phyloP scores from a whole-genome alignment of 2,329 filamentous ascomycete species.

The Clarireedia hainanense region DNA sequence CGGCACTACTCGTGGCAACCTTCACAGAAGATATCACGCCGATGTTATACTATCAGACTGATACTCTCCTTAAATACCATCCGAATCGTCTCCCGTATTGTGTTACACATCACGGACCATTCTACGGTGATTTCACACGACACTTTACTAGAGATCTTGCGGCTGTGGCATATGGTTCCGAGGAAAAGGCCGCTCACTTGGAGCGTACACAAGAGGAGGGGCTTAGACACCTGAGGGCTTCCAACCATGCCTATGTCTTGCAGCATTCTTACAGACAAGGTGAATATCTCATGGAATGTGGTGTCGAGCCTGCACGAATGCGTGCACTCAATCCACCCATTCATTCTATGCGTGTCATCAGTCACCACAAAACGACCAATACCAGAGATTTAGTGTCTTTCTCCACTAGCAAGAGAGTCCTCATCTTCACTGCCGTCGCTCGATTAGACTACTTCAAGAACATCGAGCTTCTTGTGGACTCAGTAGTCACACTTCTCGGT shows the following conservation, averaged over 20 bases:
- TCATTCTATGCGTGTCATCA: constrained; percentile 3
- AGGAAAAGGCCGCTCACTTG: constrained; percentile 12
- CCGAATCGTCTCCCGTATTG: constrained; percentile 11
- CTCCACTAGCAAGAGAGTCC: constrained; percentile 3
- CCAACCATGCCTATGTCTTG: constrained; percentile 10
- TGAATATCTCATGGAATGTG: constrained; percentile 12
- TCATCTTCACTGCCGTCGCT: constrained; percentile 15
- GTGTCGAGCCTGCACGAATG: constrained; percentile 9
- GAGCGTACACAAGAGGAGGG: constrained; percentile 10
- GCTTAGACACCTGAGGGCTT: constrained; percentile 7
- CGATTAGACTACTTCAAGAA: constrained; percentile 15
- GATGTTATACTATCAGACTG: constrained; percentile 14
- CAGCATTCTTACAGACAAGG: constrained; percentile 13
- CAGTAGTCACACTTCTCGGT: constrained; percentile 8
- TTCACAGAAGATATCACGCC: background rate
- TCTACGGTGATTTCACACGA: constrained; percentile 11
- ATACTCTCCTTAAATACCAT: constrained; percentile 12
- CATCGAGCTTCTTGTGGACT: constrained; percentile 11
- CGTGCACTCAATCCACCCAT: constrained; percentile 12
- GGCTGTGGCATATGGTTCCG: constrained; percentile 13
- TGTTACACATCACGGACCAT: constrained; percentile 15
- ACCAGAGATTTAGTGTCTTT: background rate
- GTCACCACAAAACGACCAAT: background rate
- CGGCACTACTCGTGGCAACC: constrained; percentile 4
- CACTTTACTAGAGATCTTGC: constrained; percentile 10